Percentiles rank a stretch among this genome's conserved stretches.
Evolutionary conservation across 805 yeast species (phyloP).

Genomic region (Myxozyma sirexii): DNA sequence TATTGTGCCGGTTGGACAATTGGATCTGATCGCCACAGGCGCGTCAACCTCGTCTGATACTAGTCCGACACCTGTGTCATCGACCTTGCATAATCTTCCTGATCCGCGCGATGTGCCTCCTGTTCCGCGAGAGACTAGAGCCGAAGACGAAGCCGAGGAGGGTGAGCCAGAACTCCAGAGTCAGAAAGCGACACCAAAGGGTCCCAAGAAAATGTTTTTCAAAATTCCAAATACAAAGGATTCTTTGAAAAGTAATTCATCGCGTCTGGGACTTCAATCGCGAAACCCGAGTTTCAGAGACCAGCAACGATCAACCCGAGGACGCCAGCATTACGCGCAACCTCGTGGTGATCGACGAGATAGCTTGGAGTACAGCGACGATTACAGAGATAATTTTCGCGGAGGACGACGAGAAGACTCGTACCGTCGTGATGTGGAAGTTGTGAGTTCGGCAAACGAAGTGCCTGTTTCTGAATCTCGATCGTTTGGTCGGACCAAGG

Average conservation of each 20-base stretch:
- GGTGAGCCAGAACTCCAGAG: background rate
- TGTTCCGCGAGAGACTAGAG: background rate
- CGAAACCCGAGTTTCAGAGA: background rate
- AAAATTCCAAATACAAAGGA: conserved; percentile 26
- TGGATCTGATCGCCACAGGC: background rate
- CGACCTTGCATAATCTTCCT: background rate
- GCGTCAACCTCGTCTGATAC: background rate
- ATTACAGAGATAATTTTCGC: background rate
- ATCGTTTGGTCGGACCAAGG: background rate
- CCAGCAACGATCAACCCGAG: background rate
- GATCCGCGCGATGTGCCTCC: conserved; percentile 11
- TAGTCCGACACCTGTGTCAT: background rate
- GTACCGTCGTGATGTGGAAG: background rate
- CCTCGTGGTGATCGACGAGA: background rate
- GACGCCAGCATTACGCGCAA: too few species aligned
- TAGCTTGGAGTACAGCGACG: background rate
- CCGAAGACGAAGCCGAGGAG: background rate
- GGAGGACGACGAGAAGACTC: background rate
- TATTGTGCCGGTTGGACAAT: conserved; percentile 5
- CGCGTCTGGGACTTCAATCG: background rate
- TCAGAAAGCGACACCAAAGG: background rate
- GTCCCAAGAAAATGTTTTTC: conserved; percentile 28
- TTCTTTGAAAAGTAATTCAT: background rate
- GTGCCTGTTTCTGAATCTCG: background rate
- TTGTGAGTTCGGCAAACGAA: background rate